Evolutionary conservation across 1,284 basidiomycete genomes (phyloP), one percentile per base, ranked within the genome.

Genomic region (Apiotrichum porosum): DNA sequence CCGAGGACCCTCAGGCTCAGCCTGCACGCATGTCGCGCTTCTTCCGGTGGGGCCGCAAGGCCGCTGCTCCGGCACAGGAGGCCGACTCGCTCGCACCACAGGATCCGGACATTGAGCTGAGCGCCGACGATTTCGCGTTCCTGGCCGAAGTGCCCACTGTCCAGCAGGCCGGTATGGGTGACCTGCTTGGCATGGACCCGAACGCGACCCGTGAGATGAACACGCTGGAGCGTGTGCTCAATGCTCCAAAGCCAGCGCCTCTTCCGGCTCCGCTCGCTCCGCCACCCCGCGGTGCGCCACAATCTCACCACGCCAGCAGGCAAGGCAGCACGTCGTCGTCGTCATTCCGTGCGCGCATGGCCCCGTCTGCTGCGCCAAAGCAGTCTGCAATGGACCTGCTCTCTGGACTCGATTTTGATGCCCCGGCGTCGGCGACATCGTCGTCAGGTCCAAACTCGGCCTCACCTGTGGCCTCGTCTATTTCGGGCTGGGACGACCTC

Each of bases 11-110:
- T 17, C 39, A 54, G 3, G 42, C 57, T 4, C 58, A 53, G 3
- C 58, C 67, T 1, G 68, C 71, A 4, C 68, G 66, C 19, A 70
- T 72, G 6, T 67, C 69, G 0, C 61, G 73, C 18, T 71, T 73
- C 59, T 68, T 66, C 22, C 57, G 70, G 12, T 51, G 46, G 23
- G 37, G 44, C 10, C 36, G 49, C 26, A 28, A 28, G 26, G 26
- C 26, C 26, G 26, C 26, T 6, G 8, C 26, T 28, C 26, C 40
- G 10, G 10, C 50, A 35, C 38, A 48, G 36, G 37, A 46, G 42
- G 15, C 33, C 8, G 32, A 40, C 30, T 17, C 19, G 0, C 23
- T 18, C 12, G n/a, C 21, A 37, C 19, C 28, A 31, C 21, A 37
- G 15, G 43, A 56, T 26, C 32, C 66, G 42, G 71, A 71, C 34